These are phyloP conservation scores for Paraglomus occultum DNA, from an alignment of 192 early-diverging fungal species.

Conservation along the genomic window DNA sequence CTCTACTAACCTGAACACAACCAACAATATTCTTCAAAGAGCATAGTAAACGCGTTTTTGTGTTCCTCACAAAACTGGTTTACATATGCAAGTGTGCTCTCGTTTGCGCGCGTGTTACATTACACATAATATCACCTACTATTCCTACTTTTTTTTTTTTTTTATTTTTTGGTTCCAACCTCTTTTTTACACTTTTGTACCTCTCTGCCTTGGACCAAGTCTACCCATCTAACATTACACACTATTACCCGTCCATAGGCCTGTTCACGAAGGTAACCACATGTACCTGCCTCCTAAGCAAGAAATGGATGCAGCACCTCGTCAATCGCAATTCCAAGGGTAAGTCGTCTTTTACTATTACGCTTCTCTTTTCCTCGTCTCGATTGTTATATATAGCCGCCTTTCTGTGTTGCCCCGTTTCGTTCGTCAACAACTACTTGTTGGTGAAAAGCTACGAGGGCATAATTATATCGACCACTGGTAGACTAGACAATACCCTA, in stretches of 20 bases:
- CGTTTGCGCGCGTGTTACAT: conserved; percentile 25
- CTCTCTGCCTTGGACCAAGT: neutral
- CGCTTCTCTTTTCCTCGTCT: neutral
- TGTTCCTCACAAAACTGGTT: conserved; percentile 10
- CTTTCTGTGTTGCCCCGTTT: neutral
- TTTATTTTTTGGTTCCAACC: conserved; percentile 2
- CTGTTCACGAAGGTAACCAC: conserved; percentile 9
- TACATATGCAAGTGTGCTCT: conserved; percentile 19
- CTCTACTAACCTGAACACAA: neutral
- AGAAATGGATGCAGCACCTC: conserved; percentile 8
- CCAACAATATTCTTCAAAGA: neutral
- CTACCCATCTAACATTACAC: neutral
- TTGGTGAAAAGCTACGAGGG: neutral
- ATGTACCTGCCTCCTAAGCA: conserved; percentile 10
- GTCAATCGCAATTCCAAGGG: conserved; percentile 9
- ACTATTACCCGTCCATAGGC: conserved; percentile 10
- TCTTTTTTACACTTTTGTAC: neutral
- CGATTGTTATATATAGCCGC: neutral
- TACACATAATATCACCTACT: neutral
- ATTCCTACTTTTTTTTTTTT: neutral
- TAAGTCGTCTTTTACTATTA: neutral
- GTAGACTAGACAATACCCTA: too few species aligned
- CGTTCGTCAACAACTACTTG: neutral
- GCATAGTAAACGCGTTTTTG: conserved; percentile 15
- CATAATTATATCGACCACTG: neutral